Base-by-base conservation (phyloP, 2,329 filamentous ascomycete genomes). In the Ceratocystis alfenasii region DNA sequence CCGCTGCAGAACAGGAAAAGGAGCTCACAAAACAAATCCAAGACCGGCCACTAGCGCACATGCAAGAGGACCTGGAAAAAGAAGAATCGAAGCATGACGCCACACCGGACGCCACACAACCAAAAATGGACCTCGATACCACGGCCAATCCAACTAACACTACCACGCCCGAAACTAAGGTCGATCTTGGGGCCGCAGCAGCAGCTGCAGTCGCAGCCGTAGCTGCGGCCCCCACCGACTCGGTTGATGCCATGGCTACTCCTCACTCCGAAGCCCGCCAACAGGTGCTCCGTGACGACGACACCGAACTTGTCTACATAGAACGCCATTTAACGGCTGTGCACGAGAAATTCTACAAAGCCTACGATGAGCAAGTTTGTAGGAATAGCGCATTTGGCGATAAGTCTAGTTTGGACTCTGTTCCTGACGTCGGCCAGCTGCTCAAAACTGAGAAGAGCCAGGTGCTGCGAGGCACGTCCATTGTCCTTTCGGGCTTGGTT, bases 401-500 rank as follows among this genome's bases (percentile, higher is more conserved):
- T 55, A 30, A 50, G 15, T 57, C 53, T 41, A 46, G 63, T 15
- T 76, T 84, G 12, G 63, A 64, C 20, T 55, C 63, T 66, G 86
- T 96, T 3, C 94, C 94, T 0, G 91, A 99, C 73, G 86, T 95
- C 36, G 92, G 91, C 66, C 79, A 82, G 57, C 85, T 96, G n/a
- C 87, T 99, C 76, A 88, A 90, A 48, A 77, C 81, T 60, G 84
- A 97, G 73, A 97, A 97, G 77, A 78, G 80, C 0, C 81, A 81
- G 65, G 88, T 95, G 1, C 83, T 99, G 0, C 82, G 81, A 25
- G 88, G 86, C 15, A 84, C 89, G 10, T 84, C 86, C 4, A 83
- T 99, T 66, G 92, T 96, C 4, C 87, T 97, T 69, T 96, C 93
- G 0, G 94, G 94, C 0, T 86, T 99, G 2, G 86, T 97, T 2